Evolutionary conservation across 352 stramenopile species (phyloP), one percentile per base, ranked within the genome.

Genomic region (Phytophthora cryptogea): DNA sequence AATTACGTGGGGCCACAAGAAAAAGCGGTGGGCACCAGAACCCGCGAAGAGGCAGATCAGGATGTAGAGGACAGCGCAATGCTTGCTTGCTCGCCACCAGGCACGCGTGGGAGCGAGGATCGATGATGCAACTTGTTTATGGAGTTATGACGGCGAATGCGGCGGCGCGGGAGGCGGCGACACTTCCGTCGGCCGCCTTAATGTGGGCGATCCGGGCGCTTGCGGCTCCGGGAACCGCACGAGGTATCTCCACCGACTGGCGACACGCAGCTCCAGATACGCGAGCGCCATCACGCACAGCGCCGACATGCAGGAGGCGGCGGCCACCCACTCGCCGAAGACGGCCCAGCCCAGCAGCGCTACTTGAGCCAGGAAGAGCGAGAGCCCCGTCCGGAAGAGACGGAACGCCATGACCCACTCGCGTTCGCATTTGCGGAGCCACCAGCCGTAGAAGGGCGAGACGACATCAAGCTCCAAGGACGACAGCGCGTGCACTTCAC

Each of bases 361-460:
- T 14, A 92, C 67, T 13, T 78, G 70, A 8, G 88, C 53, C 9
- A 91, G 63, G 47, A 94, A 89, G 28, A 92, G 70, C 30, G 78
- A 86, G 32, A 75, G 54, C 20, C 81, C 78, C 33, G 59, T 49
- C 8, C 78, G 67, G 63, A 94, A 94, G 27, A 92, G 65, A 20
- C 74, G 66, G 52, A 89, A 92, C 13, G 85, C 79, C 3, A 90
- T 54, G 23, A 88, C 54, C 83, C 83, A 94, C 57, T 94, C 83
- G 61, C 65, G 73, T 58, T 90, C 81, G 57, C 83, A 91, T 40
- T 80, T 80, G 56, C 58, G 66, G 16, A 89, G 66, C 83, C 83
- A 93, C 78, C 80, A 93, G 8, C 65, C 68, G 59, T 86, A 80
- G 48, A 93, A 93, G 0, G 83, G 83, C 7, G 83, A 93, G 20